Base-by-base conservation (phyloP, 805 yeast genomes). In the Kodamaea kaohsiungensis region DNA sequence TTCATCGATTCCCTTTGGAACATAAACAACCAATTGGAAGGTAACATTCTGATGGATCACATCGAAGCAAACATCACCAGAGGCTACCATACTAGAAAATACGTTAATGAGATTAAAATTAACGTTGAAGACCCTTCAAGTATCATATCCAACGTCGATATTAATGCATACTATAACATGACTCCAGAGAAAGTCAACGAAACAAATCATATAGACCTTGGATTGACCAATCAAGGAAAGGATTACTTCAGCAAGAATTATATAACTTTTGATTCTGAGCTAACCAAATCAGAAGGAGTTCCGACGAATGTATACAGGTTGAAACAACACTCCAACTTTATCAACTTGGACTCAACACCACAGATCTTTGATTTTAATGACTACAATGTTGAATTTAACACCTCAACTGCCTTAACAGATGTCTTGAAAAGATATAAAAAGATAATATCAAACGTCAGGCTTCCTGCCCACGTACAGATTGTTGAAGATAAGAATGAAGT, bases 401-500 rank as follows among this genome's bases (percentile, higher is more conserved):
- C 69, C 4, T 64, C 65, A 35, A 52, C 65, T 5, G 57, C 62
- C 1, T 51, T 71, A 19, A 61, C 62, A 33, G 58, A 67, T 6
- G 65, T 61, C n/a, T 56, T 76, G 54, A 71, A 72, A 56, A 56
- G 59, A 1, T 59, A 63, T 70, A 60, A 62, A 6, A 56, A 59
- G 10, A 49, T 63, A 7, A 69, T 70, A 4, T 53, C 61, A 0
- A 63, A 60, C 42, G 63, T 72, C 46, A 56, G 65, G 18, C 49
- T 40, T 3, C 43, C 27, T 16, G 46, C 49, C 22, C 46, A 42
- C 10, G 60, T 54, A 25, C 61, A 55, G 2, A 56, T 65, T 12
- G 65, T 71, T 12, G 87, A 83, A 56, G 87, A 83, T 38, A 70
- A 83, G 55, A 83, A 79, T 43, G 86, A 82, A 43, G 61, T 83